Evolutionary conservation across 78 protist genomes (phyloP), one percentile per base, ranked within the genome.

Genomic region (Polysphondylium violaceum): DNA sequence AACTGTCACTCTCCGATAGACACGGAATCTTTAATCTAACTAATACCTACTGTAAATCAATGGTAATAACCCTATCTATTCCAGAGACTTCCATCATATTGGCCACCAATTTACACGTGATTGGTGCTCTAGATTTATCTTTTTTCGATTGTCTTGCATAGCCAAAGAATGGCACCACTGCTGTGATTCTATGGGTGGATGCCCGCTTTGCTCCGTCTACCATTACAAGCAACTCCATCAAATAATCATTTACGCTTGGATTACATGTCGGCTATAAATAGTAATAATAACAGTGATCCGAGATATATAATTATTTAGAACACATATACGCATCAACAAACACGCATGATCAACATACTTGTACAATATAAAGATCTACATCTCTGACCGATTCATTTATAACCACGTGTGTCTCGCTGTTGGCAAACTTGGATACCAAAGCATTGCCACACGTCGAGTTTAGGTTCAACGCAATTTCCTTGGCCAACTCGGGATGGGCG

Each of bases 211-310:
- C 78, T 23, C 95, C 98, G 60, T 94, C 95, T 8, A 86, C 86
- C 94, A 96, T 74, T 27, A 96, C 93, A 14, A 96, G 67, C 17
- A 94, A 86, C 41, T 96, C 98, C 97, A 96, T 96, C 16, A 96
- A 29, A 67, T 76, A 40, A 60, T 94, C 96, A 86, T 86, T 86
- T 19, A 86, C 92, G 38, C 76, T 47, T 47, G 92, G 92, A 40
- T 86, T 86, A 53, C 92, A 86, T 8, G 92, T 85, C 23, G 94
- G 86, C 76, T 91, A 87, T 8, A 64, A n/a, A n/a, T n/a, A n/a
- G n/a, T n/a, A n/a, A n/a, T n/a, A n/a, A n/a, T n/a, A n/a, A n/a
- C n/a, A n/a, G n/a, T n/a, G n/a, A n/a, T n/a, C n/a, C 8, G 6
- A 38, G 33, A 14, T 79, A 86, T 7, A 25, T 53, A 23, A 50